Evolutionary conservation across 805 yeast species (phyloP), one percentile per base, ranked within the genome.

Genomic region (Lipomyces yamadae): DNA sequence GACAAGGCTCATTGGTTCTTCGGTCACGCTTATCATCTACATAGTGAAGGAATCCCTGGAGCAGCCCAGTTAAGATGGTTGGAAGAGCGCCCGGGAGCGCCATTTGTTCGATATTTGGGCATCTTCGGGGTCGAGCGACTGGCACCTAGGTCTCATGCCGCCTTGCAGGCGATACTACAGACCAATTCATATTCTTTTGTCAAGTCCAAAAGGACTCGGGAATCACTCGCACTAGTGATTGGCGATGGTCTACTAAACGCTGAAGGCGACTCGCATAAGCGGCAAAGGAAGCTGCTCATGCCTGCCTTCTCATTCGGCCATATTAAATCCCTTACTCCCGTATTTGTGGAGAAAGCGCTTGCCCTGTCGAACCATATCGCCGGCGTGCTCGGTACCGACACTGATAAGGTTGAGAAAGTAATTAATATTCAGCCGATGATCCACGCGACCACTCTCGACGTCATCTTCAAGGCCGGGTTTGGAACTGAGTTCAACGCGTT

Each of bases 251-350:
- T 67, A n/a, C 56, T 67, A 10, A 24, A n/a, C n/a, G 64, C 66
- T 11, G 70, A 67, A 32, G 66, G 64, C n/a, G 68, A 67, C 32
- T 24, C 34, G 5, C 70, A 67, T 15, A 67, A 50, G 30, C 63
- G 69, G 13, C 68, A 65, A 56, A 52, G 69, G 50, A 58, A 61
- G 39, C 58, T 67, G 34, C 37, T 67, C 29, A 53, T 33, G 11
- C 68, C 65, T 11, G 66, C 70, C 32, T 64, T 67, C 50, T 55
- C 69, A 30, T 65, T 62, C 60, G 70, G 69, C 4, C 70, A 67
- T 30, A 39, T 67, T 53, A 67, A 68, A 54, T 45, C 62, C 6
- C 64, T 68, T 11, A 55, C 55, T 6, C 71, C 71, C 1, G 34
- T 54, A 32, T 65, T 68, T 29, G 33, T 39, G 62, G 62, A 62